These are phyloP conservation scores for Bacterosira constricta DNA, from an alignment of 108 stramenopile species.

Conservation along the genomic window DNA sequence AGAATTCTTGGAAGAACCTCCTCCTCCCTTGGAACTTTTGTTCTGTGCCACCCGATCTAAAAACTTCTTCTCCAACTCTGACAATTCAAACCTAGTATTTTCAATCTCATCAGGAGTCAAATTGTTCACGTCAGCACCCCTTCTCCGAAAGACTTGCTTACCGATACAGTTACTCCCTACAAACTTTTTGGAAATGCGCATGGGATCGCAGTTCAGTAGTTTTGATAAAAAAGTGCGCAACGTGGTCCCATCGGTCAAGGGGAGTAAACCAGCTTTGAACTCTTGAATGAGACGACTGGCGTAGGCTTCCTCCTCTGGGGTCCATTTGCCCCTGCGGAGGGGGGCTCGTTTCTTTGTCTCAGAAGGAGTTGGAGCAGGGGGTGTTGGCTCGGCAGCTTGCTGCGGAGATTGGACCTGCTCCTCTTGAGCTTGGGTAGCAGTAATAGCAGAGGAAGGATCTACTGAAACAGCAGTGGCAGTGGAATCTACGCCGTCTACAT, in stretches of 20 bases:
- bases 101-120: conserved; percentile 91
- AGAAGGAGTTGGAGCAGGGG: background rate
- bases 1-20: background rate
- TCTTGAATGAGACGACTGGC: conserved; percentile 93
- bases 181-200: conserved; percentile 99
- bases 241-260: conserved; percentile 94
- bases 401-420: background rate
- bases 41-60: conserved; percentile 93
- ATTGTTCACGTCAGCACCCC: conserved; percentile 87
- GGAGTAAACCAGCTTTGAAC: conserved; percentile 93
- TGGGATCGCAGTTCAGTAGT: conserved; percentile 96
- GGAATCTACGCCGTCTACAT: background rate
- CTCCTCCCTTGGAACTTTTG: conserved; percentile 39
- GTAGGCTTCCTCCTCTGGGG: conserved; percentile 95
- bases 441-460: background rate
- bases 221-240: conserved; percentile 94
- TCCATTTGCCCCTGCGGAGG: conserved; percentile 89
- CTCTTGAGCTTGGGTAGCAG: background rate
- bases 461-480: background rate
- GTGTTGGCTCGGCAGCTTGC: no score
- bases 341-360: conserved; percentile 5
- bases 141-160: conserved; percentile 93
- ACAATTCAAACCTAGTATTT: conserved; percentile 75
- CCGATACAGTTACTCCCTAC: conserved; percentile 96
- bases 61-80: conserved; percentile 89